Base-by-base conservation (phyloP, 2,329 filamentous ascomycete genomes). In the Stachybotrys chlorohalonatus region DNA sequence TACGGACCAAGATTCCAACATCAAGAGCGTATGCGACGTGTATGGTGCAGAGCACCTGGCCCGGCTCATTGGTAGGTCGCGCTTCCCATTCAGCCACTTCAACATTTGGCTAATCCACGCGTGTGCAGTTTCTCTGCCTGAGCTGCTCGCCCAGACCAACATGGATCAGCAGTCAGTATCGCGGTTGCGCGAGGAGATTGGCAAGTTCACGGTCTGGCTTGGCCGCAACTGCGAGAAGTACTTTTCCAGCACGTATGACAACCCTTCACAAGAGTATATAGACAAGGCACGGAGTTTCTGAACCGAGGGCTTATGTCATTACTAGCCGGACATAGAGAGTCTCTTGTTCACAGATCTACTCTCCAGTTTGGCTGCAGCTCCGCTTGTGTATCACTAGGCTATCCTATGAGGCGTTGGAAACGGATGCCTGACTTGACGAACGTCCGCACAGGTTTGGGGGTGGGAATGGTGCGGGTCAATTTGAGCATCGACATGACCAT, bases 121-220 rank as follows among this genome's bases (percentile, higher is more conserved):
- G 31, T 46, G 31, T 13, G 55, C 62, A 96, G 93, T 95, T 4
- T 87, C 88, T 1, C 84, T 97, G 62, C 93, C 94, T 0, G 94
- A 99, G 67, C 84, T 97, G 47, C 85, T 97, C 58, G 92, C 92
- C 5, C 94, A 99, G 69, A 99, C 94, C 53, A 97, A 97, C 73
- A 96, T 99, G 91, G 94, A 97, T 66, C 80, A 87, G 53, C 91
- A 95, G 68, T 92, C 91, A 2, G 90, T 96, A 47, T 88, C 86
- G 58, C 87, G 91, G 50, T 82, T 97, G 31, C 86, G 91, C 11
- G 90, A 96, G 64, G 94, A 99, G 69, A 80, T 99, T 15, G 81
- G 83, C 61, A 93, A 91, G 71, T 86, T 99, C 71, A 90, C 87
- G 11, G 79, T 83, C 53, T 99, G 92, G 90, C 78, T 99, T 54